These are phyloP conservation scores for Vigna mungo DNA, from an alignment of 306 rosid species.

Conservation along the genomic window DNA sequence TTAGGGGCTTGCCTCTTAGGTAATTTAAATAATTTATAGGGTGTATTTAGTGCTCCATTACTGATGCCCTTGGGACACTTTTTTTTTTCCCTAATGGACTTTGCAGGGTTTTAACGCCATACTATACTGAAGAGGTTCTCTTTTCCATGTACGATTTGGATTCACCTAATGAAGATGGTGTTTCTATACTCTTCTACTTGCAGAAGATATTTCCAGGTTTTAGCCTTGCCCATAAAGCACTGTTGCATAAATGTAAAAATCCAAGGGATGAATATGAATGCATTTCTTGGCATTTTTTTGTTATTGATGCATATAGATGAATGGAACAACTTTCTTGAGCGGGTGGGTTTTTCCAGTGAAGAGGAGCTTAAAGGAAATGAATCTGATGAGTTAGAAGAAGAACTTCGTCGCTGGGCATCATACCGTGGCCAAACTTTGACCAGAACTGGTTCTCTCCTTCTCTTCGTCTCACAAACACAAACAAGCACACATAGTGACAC, in stretches of 20 bases:
- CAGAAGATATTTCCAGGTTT: constrained; percentile 96
- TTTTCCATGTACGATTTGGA: constrained; percentile 81
- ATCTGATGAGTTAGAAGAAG: constrained; percentile 70
- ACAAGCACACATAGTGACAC: neutral
- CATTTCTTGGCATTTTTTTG: constrained; percentile 2
- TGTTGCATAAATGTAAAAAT: constrained; percentile 17
- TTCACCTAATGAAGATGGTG: constrained; percentile 88
- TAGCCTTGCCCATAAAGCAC: constrained; percentile 20
- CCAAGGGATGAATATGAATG: constrained; percentile 21
- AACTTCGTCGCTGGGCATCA: constrained; percentile 97
- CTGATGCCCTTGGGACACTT: neutral
- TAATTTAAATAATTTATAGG: neutral
- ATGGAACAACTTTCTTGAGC: constrained; percentile 89
- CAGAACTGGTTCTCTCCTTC: constrained; percentile 66
- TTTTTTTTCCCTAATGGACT: constrained; percentile 8
- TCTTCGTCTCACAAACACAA: neutral
- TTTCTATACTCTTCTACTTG: constrained; percentile 91
- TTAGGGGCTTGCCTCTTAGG: neutral
- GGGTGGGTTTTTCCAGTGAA: constrained; percentile 63
- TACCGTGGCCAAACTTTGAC: constrained; percentile 97
- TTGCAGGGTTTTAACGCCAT: constrained; percentile 91
- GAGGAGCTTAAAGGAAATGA: constrained; percentile 79
- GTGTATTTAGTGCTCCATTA: neutral
- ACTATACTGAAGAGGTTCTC: constrained; percentile 93
- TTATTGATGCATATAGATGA: constrained; percentile 66